phyloP scores from a whole-genome alignment of 2,329 filamentous ascomycete species.

The Lecanicillium sp. region DNA sequence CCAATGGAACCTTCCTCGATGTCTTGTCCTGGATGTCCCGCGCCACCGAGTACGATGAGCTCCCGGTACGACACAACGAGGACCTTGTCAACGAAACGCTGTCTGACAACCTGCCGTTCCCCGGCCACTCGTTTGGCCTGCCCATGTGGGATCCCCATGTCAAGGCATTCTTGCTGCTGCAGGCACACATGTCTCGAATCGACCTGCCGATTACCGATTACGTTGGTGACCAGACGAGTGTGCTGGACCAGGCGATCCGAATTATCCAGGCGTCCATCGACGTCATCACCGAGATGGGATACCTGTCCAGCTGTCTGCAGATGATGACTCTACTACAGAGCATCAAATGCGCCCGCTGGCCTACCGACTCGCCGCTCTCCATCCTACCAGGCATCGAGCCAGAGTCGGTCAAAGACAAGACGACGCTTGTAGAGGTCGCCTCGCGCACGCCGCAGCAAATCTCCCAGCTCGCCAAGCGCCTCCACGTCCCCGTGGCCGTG shows the following conservation, averaged over 20 bases:
- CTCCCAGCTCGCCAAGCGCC: constrained; percentile 38
- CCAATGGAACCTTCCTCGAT: constrained; percentile 69
- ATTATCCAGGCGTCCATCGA: constrained; percentile 95
- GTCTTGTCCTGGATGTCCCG: constrained; percentile 87
- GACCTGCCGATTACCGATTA: constrained; percentile 94
- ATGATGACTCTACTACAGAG: constrained; percentile 85
- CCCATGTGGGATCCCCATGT: constrained; percentile 99
- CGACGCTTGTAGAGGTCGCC: constrained; percentile 35
- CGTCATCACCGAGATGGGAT: constrained; percentile 82
- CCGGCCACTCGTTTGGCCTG: constrained; percentile 54
- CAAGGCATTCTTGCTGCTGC: constrained; percentile 87
- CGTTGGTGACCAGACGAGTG: constrained; percentile 82
- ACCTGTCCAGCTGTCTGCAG: constrained; percentile 65
- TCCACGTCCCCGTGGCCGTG: constrained; percentile 39
- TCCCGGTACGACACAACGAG: constrained; percentile 96
- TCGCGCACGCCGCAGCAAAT: constrained; percentile 25
- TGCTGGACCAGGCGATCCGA: constrained; percentile 93
- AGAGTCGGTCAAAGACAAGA: constrained; percentile 31
- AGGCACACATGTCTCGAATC: constrained; percentile 90
- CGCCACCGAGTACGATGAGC: constrained; percentile 93
- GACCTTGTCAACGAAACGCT: constrained; percentile 93
- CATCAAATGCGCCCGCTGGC: constrained; percentile 91
- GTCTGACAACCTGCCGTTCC: constrained; percentile 67
- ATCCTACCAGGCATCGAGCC: constrained; percentile 68
- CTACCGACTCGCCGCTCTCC: constrained; percentile 67